phyloP scores from a whole-genome alignment of 108 stramenopile species.

The Epithemia pelagica region DNA sequence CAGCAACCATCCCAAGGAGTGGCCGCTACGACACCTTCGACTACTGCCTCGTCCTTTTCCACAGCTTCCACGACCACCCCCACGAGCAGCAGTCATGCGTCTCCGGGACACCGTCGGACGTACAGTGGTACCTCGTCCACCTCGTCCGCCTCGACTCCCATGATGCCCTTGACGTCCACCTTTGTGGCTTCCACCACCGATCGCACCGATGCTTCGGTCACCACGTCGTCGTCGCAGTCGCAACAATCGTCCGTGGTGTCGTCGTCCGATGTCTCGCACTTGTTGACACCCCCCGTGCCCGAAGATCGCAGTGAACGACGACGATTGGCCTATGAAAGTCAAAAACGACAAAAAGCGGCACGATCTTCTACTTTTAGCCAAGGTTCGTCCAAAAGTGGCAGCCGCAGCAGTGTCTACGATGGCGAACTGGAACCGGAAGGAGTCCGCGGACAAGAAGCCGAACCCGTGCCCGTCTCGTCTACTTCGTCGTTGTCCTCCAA shows the following conservation, averaged over 20 bases:
- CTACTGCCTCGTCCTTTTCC: not conserved
- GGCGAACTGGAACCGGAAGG: slow-evolving; percentile 50
- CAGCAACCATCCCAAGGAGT: not conserved
- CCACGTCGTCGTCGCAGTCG: not conserved
- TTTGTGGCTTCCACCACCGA: not conserved
- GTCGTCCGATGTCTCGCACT: not conserved
- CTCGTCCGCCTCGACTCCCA: not conserved
- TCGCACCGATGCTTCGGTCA: not conserved
- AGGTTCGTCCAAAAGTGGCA: not conserved
- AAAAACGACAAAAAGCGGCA: not conserved
- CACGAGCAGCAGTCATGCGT: not conserved
- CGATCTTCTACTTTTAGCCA: not conserved
- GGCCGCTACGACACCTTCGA: not conserved
- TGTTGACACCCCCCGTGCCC: slow-evolving; percentile 1
- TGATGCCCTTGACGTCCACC: not conserved
- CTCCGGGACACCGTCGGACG: not conserved
- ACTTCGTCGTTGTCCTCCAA: not conserved
- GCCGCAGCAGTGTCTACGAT: slow-evolving; percentile 19
- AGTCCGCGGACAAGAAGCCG: slow-evolving; percentile 38
- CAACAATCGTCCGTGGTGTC: not conserved
- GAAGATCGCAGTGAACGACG: not conserved
- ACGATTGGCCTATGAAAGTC: not conserved
- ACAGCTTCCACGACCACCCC: not conserved
- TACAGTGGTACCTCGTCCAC: not conserved
- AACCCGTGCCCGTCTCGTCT: not conserved